A percentile compares a stretch with the other conserved stretches of the same genome.
Evolutionary conservation across 164 flowering plant species (phyloP).

Genomic region (Vitis amurensis): DNA sequence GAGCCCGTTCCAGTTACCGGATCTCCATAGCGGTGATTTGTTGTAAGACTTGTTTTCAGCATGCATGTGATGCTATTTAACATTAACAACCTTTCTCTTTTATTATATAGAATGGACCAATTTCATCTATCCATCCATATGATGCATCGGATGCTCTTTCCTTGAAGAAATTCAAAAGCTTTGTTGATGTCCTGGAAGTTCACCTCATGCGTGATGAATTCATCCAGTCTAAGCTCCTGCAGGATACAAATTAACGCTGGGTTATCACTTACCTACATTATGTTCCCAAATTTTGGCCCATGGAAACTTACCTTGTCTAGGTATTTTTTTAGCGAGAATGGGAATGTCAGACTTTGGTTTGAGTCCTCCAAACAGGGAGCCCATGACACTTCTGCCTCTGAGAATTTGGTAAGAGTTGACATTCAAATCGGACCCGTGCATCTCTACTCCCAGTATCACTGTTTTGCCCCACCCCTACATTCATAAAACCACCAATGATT

Average conservation of each 20-base stretch:
- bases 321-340: conserved; percentile 40
- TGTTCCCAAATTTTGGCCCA: neutral
- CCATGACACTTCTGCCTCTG: conserved; percentile 47
- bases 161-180: conserved; percentile 65
- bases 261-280: neutral
- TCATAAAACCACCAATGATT: too few species aligned
- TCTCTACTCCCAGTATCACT: conserved; percentile 62
- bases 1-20: too few species aligned
- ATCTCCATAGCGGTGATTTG: too few species aligned
- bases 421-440: conserved; percentile 44
- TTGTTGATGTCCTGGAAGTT: conserved; percentile 63
- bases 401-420: conserved; percentile 37
- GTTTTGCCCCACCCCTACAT: conserved; percentile 73
- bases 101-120: too few species aligned
- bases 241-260: neutral
- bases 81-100: too few species aligned
- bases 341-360: conserved; percentile 71
- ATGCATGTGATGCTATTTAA: too few species aligned
- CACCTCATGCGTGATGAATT: conserved; percentile 60
- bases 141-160: conserved; percentile 67
- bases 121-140: conserved; percentile 64
- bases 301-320: conserved; percentile 42
- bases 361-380: conserved; percentile 63
- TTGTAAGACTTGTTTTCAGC: too few species aligned
- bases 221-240: conserved; percentile 71